Base-by-base conservation (phyloP, 331 rosid genomes). In the Telfairia occidentalis region DNA sequence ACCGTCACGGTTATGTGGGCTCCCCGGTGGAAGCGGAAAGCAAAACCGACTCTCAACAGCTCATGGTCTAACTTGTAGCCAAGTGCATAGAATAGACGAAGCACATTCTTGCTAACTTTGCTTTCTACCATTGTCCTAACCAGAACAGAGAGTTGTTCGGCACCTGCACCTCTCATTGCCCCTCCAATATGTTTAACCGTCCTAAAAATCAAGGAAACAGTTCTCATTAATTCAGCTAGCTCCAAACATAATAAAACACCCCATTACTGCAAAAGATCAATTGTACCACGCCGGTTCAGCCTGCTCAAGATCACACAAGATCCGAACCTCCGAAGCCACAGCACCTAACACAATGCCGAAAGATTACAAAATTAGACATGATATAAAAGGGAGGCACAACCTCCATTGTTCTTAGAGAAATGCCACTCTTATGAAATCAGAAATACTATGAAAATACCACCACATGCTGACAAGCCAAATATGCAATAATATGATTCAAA, bases 41-140 rank as follows among this genome's bases (percentile, higher is more conserved):
- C 82, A 78, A 90, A 90, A 37, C 96, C 96, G 72, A 92, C 99
- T 82, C 91, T 90, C 75, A 92, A 76, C 40, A 87, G 86, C 86
- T 92, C 96, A 71, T 92, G 93, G 76, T 95, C 99, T 84, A 92
- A 85, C 84, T 90, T 95, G 89, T 95, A 95, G 74, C 98, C 97
- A 5, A 91, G 89, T 48, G 88, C 80, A 81, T 88, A 85, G 81
- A 95, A 95, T 76, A 92, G 49, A 11, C 96, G 93, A 75, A 95
- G 93, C 74, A 84, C 96, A 54, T 90, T 95, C 82, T 88, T 90
- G 89, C 96, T 90, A 40, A 83, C 87, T 84, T 92, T 95, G 92
- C 96, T 88, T 83, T 95, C 96, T 28, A 92, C 92, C 89, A 92
- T 83, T 19, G 89, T 80, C 84, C 96, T 90, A 71, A 95, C 96